Base-by-base conservation (phyloP, 2,329 filamentous ascomycete genomes). In the Hypoxylon sp. region DNA sequence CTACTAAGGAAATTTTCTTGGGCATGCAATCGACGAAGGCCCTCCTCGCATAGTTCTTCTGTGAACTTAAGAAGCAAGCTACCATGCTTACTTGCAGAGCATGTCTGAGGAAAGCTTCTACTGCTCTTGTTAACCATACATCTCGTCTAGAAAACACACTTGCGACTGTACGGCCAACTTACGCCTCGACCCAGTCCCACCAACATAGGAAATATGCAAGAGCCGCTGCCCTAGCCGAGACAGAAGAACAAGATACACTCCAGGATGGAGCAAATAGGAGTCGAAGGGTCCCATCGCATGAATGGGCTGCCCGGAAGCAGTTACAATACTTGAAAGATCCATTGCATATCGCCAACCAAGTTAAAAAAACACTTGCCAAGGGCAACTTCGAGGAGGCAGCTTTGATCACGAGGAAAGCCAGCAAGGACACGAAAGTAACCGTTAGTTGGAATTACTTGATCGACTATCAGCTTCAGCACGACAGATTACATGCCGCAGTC, bases 381-480 rank as follows among this genome's bases (percentile, higher is more conserved):
- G 85, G 85, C 42, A 82, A 89, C 30, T 85, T 85, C 36, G 86
- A 89, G 2, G 88, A 93, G 73, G 93, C 93, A 24, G 78, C 90
- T 42, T 80, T 87, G 18, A 77, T 97, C 63, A 86, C 91, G 36
- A 88, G 91, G 61, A 82, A 85, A 70, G 90, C 91, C n/a, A 93
- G 89, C 76, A 87, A 85, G 69, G 78, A 82, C 0, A 83, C 86
- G 68, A 81, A 89, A 61, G 89, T 91, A 68, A 82, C 87, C 3
- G 93, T 96, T 61, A 89, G 91, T 62, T 99, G 95, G 94, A 98
- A 98, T 78, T 87, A 92, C 74, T 78, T 97, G 45, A 89, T 99
- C 60, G 85, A 90, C 61, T 88, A 93, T 77, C 82, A 87, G 66
- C 80, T 97, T 76, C 79, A 84, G 42, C 81, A 87, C 22, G 82